Base-by-base conservation (phyloP, 2,329 filamentous ascomycete species). In the Penicillium sp. region DNA sequence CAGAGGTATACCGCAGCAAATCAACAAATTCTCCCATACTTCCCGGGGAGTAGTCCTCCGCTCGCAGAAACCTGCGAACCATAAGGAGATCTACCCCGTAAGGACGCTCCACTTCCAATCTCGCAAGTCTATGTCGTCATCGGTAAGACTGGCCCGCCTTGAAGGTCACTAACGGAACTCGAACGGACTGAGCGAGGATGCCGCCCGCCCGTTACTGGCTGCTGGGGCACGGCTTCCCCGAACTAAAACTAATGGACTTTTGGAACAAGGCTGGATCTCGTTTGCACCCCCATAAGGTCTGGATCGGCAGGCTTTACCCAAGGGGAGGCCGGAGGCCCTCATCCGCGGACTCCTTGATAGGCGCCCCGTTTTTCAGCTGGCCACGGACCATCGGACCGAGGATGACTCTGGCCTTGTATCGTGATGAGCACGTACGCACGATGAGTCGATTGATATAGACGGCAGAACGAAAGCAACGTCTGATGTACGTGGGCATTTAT, bases 221-320 rank as follows among this genome's bases (percentile, higher is more conserved):
- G 9, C 9, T 11, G 18, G n/a, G 16, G n/a, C 14, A 8, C 31
- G 35, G 18, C 35, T 38, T 38, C 35, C 18, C 35, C 35, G 35
- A 35, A 38, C 35, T 22, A 28, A 18, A 38, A 38, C 35, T 38
- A 38, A n/a, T 4, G 20, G 18, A 38, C 35, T 38, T 22, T 5
- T 30, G 11, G 28, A 30, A 30, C 28, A 20, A 22, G 16, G 31
- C 22, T 24, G 6, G 39, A 60, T 62, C 57, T 61, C 47, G 48
- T 47, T 35, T 50, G 20, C 8, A 25, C 46, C 55, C 54, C 46
- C 55, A 60, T 57, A 16, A 33, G 58, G 55, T 44, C 54, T 58
- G 46, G 63, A 66, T 65, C 63, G 60, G 46, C 63, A 51, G 30
- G 40, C 33, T 20, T 45, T 31, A 24, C 48, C 41, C 25, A 38